These are phyloP conservation scores for Lasiosphaeria hispida DNA, from an alignment of 495 filamentous ascomycete genomes.

Conservation along the genomic window DNA sequence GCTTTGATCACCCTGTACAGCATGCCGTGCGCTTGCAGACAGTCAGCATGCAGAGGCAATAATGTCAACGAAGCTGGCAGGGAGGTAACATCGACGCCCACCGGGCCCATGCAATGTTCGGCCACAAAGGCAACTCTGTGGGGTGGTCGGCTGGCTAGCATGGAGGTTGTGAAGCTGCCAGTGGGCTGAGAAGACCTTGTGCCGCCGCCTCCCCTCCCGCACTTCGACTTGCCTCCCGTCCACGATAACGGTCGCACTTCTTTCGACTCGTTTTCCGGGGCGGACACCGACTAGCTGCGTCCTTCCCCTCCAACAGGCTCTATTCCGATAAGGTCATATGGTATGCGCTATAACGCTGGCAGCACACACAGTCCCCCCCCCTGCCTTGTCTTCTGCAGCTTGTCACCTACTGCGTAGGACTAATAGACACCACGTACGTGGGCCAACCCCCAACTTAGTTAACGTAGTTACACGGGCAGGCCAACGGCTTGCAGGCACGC, in stretches of 20 bases:
- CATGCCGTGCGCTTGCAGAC: slow-evolving; percentile 7
- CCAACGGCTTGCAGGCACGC: slow-evolving; percentile 2
- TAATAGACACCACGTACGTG: neutral
- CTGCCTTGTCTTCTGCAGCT: slow-evolving; percentile 3
- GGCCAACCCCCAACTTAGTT: neutral
- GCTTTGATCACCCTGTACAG: slow-evolving; percentile 1
- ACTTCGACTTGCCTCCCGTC: no score
- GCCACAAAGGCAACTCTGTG: neutral
- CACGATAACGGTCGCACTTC: no score
- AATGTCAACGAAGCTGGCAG: slow-evolving; percentile 6
- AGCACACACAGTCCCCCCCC: neutral
- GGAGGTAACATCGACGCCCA: neutral
- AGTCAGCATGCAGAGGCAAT: neutral
- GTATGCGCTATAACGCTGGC: neutral
- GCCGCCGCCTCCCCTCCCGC: no score
- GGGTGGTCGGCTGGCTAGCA: no score
- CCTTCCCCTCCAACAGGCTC: neutral
- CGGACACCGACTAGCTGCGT: no score
- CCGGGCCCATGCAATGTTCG: neutral
- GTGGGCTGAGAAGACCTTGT: no score
- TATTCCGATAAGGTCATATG: neutral
- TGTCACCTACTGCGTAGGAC: neutral
- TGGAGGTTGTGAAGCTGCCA: no score
- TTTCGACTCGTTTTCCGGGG: no score
- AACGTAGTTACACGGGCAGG: neutral